Base-by-base conservation (phyloP, 2,329 filamentous ascomycete species). In the Rhexocercosporidium sp. region DNA sequence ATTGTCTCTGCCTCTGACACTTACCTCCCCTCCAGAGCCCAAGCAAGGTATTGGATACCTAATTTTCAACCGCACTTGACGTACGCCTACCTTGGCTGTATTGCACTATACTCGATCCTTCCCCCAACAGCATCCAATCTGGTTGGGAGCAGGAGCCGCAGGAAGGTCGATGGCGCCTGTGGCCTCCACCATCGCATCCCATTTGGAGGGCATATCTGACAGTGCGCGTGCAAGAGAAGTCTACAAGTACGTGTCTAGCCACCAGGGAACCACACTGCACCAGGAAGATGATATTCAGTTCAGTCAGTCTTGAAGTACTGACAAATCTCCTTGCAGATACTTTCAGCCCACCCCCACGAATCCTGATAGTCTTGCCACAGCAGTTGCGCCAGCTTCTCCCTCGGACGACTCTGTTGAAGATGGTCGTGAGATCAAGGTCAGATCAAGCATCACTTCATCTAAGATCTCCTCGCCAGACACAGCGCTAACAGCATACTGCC, bases 401-500 rank as follows among this genome's bases (percentile, higher is more conserved):
- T 37, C 56, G n/a, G 61, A 64, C 22, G 47, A 65, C 14, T 9
- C 12, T 27, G 37, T 51, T 27, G 69, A 70, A 31, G 3, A 51
- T 18, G 31, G 29, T 9, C 29, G 47, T 29, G 64, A 72, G 16
- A 51, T 72, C 5, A 70, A 71, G 25, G 65, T 76, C 37, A 69
- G 56, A 20, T 75, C 75, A 18, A 70, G 68, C 37, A 60, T 76
- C 34, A 72, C 72, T 11, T 74, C 76, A 1, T 72, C 71, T 22
- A 77, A 77, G 56, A 70, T 75, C 14, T 76, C 75, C 1, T 77
- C 75, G 20, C 75, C 81, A 49, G 84, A 82, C 72, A 82, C 81
- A 1, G 81, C 80, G 27, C 77, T 85, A 29, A 80, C 79, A 1
- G 79, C 81, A 5, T 80, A 82, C 66, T 78, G 84, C 4, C 85